Conservation (phyloP, 2,329 filamentous ascomycete species). For the Alternaria novae-zelandiae region DNA sequence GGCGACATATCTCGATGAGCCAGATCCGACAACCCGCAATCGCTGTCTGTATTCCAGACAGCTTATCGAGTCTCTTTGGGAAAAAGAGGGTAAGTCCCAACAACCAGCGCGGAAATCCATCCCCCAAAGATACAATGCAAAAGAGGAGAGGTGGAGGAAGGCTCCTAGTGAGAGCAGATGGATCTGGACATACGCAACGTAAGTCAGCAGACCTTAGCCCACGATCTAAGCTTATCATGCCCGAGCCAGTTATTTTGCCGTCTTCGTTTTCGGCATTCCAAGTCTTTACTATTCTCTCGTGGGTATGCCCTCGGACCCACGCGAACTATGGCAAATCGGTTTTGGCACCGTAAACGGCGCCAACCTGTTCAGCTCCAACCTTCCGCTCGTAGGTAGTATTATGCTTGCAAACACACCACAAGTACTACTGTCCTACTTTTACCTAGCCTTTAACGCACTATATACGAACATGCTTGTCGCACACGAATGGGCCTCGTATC, state of each 20-base stretch:
- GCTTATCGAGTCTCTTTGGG: neutral
- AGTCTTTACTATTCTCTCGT: neutral
- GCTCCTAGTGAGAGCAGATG: neutral
- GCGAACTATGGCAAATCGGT: constrained; percentile 13
- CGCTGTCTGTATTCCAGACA: constrained; percentile 7
- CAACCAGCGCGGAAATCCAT: neutral
- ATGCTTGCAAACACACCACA: constrained; percentile 58
- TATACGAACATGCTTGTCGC: constrained; percentile 57
- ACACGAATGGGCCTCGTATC: constrained; percentile 56
- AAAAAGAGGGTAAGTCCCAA: neutral
- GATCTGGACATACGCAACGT: neutral
- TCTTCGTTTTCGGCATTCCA: constrained; percentile 1
- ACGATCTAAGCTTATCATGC: neutral
- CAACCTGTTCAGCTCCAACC: constrained; percentile 12
- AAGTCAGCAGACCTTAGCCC: neutral
- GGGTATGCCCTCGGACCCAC: constrained; percentile 8
- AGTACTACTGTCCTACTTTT: constrained; percentile 54
- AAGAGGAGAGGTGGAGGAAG: neutral
- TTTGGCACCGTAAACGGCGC: constrained; percentile 18
- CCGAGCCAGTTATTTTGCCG: neutral
- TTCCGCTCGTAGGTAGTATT: constrained; percentile 14
- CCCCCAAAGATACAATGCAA: neutral
- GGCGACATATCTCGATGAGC: constrained; percentile 22
- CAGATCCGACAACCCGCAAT: constrained; percentile 18
- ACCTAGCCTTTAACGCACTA: constrained; percentile 56